Conservation (phyloP, 1,284 basidiomycete genomes). For the Gymnopus androsaceus region DNA sequence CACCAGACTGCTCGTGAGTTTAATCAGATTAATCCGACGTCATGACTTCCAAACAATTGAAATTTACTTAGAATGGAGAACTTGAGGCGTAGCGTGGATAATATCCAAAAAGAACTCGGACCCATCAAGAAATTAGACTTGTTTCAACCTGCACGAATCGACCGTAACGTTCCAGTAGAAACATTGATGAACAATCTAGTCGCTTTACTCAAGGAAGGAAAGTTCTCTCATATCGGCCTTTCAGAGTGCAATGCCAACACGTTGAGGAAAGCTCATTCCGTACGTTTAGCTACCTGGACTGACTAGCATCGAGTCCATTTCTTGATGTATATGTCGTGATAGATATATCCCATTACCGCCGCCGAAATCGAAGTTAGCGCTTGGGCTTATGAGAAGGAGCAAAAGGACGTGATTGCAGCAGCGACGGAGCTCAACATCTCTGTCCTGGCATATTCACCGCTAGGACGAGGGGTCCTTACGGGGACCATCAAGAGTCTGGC, state of each 20-base stretch:
- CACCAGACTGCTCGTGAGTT: slow-evolving; percentile 7
- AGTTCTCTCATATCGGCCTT: slow-evolving; percentile 42
- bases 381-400: not conserved
- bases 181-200: slow-evolving; percentile 1
- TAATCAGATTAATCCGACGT: not conserved
- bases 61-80: not conserved
- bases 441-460: slow-evolving; percentile 33
- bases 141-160: slow-evolving; percentile 5
- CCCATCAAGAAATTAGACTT: slow-evolving; percentile 9
- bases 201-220: no score
- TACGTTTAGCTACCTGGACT: slow-evolving; percentile 16
- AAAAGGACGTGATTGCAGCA: not conserved
- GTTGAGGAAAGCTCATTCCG: slow-evolving; percentile 46
- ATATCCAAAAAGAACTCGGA: slow-evolving; percentile 4
- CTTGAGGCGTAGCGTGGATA: not conserved
- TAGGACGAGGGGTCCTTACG: slow-evolving; percentile 61
- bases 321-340: no score
- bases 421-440: not conserved
- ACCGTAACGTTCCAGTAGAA: slow-evolving; percentile 1
- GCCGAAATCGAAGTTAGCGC: not conserved
- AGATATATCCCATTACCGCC: no score
- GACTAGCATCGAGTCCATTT: not conserved
- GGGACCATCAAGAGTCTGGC: slow-evolving; percentile 53
- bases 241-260: slow-evolving; percentile 55
- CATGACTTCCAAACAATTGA: not conserved